These are phyloP conservation scores for Pestalotiopsis sp. DNA, from an alignment of 2,329 filamentous ascomycete genomes.

Conservation along the genomic window DNA sequence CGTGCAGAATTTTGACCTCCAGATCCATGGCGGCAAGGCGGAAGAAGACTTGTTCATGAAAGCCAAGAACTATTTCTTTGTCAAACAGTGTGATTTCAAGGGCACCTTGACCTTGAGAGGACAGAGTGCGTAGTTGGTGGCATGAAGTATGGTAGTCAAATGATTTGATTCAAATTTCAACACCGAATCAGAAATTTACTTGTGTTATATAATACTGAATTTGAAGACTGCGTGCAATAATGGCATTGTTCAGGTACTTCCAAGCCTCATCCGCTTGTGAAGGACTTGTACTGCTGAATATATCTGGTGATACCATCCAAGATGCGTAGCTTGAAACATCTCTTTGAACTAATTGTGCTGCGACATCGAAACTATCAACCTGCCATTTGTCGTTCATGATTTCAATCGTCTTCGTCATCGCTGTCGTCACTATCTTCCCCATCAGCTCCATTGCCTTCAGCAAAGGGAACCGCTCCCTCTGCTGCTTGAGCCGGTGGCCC, in stretches of 20 bases:
- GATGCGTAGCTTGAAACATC: too few species aligned
- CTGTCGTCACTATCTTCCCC: constrained; percentile 21
- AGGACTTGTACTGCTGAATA: too few species aligned
- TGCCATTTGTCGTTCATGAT: not conserved
- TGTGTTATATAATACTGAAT: too few species aligned
- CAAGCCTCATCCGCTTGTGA: too few species aligned
- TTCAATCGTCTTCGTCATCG: constrained; percentile 19
- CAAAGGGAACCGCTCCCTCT: constrained; percentile 18
- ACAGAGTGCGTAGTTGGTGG: not conserved
- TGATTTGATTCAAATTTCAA: too few species aligned
- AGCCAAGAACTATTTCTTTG: not conserved
- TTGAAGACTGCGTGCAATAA: too few species aligned
- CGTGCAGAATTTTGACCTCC: not conserved
- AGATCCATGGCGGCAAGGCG: not conserved
- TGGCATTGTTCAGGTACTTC: too few species aligned
- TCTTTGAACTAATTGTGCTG: too few species aligned
- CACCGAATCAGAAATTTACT: too few species aligned
- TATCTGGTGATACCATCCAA: too few species aligned
- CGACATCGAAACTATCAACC: not conserved
- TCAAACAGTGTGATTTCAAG: not conserved
- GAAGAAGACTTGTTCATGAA: not conserved
- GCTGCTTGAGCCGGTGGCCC: constrained; percentile 34
- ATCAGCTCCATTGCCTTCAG: constrained; percentile 17
- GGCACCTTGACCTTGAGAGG: not conserved
- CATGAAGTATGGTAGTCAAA: too few species aligned